Evolutionary conservation across 2,329 filamentous ascomycete genomes (phyloP).

Genomic region (Alternaria postmessia): DNA sequence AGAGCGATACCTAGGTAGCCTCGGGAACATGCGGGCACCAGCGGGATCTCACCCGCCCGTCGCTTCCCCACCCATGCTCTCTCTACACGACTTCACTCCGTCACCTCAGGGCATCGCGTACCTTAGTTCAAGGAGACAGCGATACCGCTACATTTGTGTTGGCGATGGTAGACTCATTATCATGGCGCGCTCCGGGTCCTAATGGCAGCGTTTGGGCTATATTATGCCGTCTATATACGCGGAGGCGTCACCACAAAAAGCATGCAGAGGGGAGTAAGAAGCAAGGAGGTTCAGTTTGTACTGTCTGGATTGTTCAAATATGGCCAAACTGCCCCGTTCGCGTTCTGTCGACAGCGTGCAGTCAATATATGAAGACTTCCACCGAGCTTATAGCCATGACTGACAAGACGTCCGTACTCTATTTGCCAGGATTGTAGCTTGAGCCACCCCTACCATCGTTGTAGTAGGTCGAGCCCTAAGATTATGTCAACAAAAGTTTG

Average conservation of each 20-base stretch:
- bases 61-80: neutral
- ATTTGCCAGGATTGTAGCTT: conserved; percentile 39
- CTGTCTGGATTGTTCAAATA: neutral
- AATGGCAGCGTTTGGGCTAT: neutral
- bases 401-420: neutral
- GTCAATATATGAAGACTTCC: neutral
- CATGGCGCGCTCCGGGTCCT: neutral
- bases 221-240: neutral
- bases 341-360: neutral
- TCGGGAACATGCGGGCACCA: neutral
- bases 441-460: conserved; percentile 46
- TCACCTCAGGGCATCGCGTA: neutral
- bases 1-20: neutral
- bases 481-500: neutral
- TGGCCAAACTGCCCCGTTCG: neutral
- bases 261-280: neutral
- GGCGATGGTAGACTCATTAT: neutral
- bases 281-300: neutral
- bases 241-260: neutral
- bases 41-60: neutral
- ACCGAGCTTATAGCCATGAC: neutral
- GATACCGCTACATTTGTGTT: neutral
- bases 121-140: neutral
- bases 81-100: neutral
- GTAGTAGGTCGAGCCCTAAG: conserved; percentile 48